Percentiles rank a stretch among this genome's conserved stretches.
These are phyloP conservation scores for Astrothelium subdiscretum DNA, from an alignment of 495 filamentous ascomycete species.

Conservation along the genomic window DNA sequence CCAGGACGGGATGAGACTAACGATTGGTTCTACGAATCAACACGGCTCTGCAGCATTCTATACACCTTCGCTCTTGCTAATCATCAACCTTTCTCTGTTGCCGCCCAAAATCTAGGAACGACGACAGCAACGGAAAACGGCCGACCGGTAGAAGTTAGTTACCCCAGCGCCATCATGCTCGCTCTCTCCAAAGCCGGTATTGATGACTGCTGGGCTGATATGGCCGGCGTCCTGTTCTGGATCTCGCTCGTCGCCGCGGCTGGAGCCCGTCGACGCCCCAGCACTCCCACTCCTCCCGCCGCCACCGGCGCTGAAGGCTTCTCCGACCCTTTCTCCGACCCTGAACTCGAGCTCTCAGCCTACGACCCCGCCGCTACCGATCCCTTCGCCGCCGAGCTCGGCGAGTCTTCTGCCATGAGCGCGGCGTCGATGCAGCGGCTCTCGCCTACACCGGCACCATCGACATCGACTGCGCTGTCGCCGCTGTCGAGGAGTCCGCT, in stretches of 20 bases:
- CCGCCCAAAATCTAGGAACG: slow-evolving; percentile 22
- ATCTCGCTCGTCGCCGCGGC: slow-evolving; percentile 20
- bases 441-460: neutral
- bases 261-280: neutral
- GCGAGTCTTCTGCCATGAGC: neutral
- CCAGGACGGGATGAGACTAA: neutral
- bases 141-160: neutral
- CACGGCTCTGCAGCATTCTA: slow-evolving; percentile 13
- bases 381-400: neutral
- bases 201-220: slow-evolving; percentile 19
- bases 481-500: neutral
- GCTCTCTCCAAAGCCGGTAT: slow-evolving; percentile 10
- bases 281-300: neutral
- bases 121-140: slow-evolving; percentile 12
- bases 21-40: slow-evolving; percentile 24
- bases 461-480: neutral
- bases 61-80: slow-evolving; percentile 22
- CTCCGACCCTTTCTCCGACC: neutral
- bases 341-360: neutral
- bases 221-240: slow-evolving; percentile 27
- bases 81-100: slow-evolving; percentile 29
- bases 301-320: neutral
- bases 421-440: neutral
- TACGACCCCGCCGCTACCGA: slow-evolving; percentile 1
- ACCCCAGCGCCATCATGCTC: slow-evolving; percentile 1